Evolutionary conservation across 257 asterid species (phyloP).

Genomic region (Solanum ossicruentum): DNA sequence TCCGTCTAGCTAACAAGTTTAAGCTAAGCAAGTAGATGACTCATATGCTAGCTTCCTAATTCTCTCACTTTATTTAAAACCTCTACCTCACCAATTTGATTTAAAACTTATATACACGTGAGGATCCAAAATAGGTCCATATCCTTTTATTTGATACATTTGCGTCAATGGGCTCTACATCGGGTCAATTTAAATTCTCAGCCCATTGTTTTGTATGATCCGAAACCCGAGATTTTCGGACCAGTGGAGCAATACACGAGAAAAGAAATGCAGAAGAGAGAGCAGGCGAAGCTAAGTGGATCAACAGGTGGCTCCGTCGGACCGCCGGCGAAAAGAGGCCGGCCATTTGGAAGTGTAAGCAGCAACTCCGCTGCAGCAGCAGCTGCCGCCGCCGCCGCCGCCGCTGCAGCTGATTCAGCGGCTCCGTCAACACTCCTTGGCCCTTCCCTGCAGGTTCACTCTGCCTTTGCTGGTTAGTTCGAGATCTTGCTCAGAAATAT

Average conservation of each 20-base stretch:
- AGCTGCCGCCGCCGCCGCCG: slow-evolving; percentile 12
- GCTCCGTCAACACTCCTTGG: slow-evolving; percentile 82
- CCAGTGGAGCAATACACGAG: neutral
- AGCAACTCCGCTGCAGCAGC: slow-evolving; percentile 25
- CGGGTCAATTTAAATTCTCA: neutral
- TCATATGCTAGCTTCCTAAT: too few species aligned
- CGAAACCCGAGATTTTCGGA: neutral
- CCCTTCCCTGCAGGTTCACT: slow-evolving; percentile 82
- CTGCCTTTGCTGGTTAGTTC: slow-evolving; percentile 77
- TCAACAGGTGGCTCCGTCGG: slow-evolving; percentile 53
- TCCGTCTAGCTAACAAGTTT: too few species aligned
- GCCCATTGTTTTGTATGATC: neutral
- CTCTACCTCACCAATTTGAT: too few species aligned
- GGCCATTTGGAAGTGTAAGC: slow-evolving; percentile 68
- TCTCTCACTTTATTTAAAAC: too few species aligned
- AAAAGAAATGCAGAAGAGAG: slow-evolving; percentile 77
- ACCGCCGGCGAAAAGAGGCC: slow-evolving; percentile 86
- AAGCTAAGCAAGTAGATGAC: too few species aligned
- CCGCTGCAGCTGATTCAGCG: slow-evolving; percentile 41
- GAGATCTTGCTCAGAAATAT: neutral
- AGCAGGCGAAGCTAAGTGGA: slow-evolving; percentile 58
- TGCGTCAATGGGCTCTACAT: neutral
- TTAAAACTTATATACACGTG: too few species aligned
- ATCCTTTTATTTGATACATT: neutral
- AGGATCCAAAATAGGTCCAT: neutral